phyloP scores from a whole-genome alignment of 176 grass and related monocot species.

The Saccharum officinarum region DNA sequence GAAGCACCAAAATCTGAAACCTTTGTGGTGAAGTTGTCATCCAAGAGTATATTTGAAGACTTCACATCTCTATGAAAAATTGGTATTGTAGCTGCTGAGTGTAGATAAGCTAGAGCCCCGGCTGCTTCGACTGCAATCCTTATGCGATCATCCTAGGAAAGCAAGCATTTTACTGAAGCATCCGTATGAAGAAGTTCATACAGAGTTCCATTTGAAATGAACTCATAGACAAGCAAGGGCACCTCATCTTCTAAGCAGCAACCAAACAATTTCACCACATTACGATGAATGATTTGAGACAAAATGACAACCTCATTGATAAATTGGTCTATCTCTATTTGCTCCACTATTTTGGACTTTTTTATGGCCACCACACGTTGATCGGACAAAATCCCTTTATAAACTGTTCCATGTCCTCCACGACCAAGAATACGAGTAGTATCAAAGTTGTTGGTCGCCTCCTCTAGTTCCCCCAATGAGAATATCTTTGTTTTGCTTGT shows the following conservation, averaged over 20 bases:
- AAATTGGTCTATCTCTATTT: conserved; percentile 51
- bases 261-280: conserved; percentile 53
- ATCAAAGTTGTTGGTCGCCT: conserved; percentile 49
- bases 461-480: conserved; percentile 43
- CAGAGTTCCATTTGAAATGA: conserved; percentile 55
- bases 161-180: not conserved
- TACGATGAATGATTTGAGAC: conserved; percentile 50
- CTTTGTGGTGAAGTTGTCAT: conserved; percentile 31
- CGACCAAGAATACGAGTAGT: conserved; percentile 29
- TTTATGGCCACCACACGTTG: conserved; percentile 50
- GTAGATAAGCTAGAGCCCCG: conserved; percentile 46
- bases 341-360: conserved; percentile 41
- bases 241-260: conserved; percentile 56
- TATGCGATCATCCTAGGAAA: conserved; percentile 47
- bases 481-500: conserved; percentile 45
- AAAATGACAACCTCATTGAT: conserved; percentile 60
- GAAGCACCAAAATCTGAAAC: conserved; percentile 64
- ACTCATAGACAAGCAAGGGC: conserved; percentile 60
- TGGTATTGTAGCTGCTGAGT: conserved; percentile 45
- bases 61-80: conserved; percentile 65
- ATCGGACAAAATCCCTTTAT: conserved; percentile 43
- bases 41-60: conserved; percentile 52
- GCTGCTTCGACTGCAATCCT: conserved; percentile 40
- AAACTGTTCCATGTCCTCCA: conserved; percentile 54
- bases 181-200: conserved; percentile 28